These are phyloP conservation scores for Lactarius indigo DNA, from an alignment of 768 basidiomycete genomes.

Conservation along the genomic window DNA sequence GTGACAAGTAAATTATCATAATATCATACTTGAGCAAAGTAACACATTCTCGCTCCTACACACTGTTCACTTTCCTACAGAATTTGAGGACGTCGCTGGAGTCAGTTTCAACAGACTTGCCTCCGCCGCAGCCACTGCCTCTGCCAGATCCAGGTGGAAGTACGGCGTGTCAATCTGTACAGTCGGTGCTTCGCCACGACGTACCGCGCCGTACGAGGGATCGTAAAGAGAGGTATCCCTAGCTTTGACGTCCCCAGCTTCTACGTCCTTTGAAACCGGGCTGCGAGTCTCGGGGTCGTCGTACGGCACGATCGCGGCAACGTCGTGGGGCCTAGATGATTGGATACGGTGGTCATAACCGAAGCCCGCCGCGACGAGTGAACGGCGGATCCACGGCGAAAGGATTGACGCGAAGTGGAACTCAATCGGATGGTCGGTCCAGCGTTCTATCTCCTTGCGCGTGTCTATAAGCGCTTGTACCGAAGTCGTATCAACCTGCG, in stretches of 20 bases:
- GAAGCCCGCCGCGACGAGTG: slow-evolving; percentile 86
- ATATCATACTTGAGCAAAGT: neutral
- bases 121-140: slow-evolving; percentile 34
- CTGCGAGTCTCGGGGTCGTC: slow-evolving; percentile 38
- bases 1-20: neutral
- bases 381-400: slow-evolving; percentile 91
- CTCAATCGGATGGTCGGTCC: slow-evolving; percentile 75
- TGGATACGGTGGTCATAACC: slow-evolving; percentile 58
- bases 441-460: slow-evolving; percentile 81
- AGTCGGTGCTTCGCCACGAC: slow-evolving; percentile 30
- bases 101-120: slow-evolving; percentile 12
- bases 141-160: slow-evolving; percentile 70
- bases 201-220: slow-evolving; percentile 19
- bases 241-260: slow-evolving; percentile 7
- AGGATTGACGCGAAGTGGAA: slow-evolving; percentile 94
- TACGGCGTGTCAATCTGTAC: slow-evolving; percentile 62
- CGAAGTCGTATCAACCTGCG: slow-evolving; percentile 89
- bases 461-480: slow-evolving; percentile 90
- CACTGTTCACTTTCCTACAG: neutral
- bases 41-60: neutral
- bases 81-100: neutral
- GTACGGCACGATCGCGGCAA: slow-evolving; percentile 76
- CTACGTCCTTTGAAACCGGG: slow-evolving; percentile 25
- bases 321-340: slow-evolving; percentile 45
- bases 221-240: neutral